Base-by-base conservation (phyloP, 371 early-diverging fungal genomes). In the Rhizopus arrhizus region DNA sequence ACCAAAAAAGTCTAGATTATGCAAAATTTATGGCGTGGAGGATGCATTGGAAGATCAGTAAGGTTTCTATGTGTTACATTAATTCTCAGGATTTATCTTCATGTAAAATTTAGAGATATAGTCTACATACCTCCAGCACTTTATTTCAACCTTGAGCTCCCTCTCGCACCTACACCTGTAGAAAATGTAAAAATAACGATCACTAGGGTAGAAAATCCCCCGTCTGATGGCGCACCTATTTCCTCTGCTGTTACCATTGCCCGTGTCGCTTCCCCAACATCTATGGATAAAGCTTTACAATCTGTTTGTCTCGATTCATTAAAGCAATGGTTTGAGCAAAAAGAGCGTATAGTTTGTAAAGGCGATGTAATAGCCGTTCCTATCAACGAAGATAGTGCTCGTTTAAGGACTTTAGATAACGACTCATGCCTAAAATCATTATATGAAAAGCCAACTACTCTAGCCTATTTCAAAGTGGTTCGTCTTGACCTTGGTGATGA, bases 291-390 rank as follows among this genome's bases (percentile, higher is more conserved):
- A 59, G 77, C 83, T 8, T 52, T 90, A 5, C 88, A 93, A 62
- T 69, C 77, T 0, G 78, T 82, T 2, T 80, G 83, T 38, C 63
- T 91, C 28, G 84, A 84, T 29, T 86, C 85, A 3, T 65, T 91
- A 29, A 85, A 85, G 62, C 64, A 69, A 8, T 89, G 89, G 90
- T 90, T 92, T 57, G 85, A 82, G 60, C 79, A 70, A 29, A 78
- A 77, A n/a, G 80, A 85, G 38, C 77, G 91, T 10, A 82, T 91
- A 3, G 87, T 92, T 13, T 82, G 88, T 58, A 78, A 89, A 42
- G 90, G 86, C 1, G 92, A 93, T 67, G 59, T 94, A 16, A 82
- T 94, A 40, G 79, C 85, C 0, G 85, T 94, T 29, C 74, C 76
- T 5, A 64, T 93, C 53, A 85, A 91, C 51, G 90, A 73, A 53